Percentiles rank a stretch among this genome's conserved stretches.
Evolutionary conservation across 2,329 filamentous ascomycete genomes (phyloP).

Genomic region (Verticillium alfalfae): DNA sequence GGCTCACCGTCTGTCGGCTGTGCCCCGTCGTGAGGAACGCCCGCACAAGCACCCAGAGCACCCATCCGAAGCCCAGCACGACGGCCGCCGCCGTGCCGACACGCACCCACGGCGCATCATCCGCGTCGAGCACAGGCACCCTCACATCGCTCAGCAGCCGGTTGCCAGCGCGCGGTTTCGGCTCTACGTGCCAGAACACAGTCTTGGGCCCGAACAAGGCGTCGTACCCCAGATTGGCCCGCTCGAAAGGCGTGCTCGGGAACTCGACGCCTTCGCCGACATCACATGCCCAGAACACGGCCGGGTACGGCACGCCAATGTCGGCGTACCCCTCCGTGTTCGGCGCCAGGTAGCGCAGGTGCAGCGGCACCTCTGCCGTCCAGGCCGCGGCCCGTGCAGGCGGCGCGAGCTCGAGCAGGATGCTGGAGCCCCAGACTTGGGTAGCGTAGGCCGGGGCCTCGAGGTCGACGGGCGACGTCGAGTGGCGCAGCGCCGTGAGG

Average conservation of each 20-base stretch:
- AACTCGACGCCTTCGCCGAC: slow-evolving; percentile 63
- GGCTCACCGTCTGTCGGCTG: slow-evolving; percentile 8
- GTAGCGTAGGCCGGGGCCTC: slow-evolving; percentile 84
- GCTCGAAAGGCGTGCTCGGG: slow-evolving; percentile 76
- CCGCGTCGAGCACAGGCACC: slow-evolving; percentile 61
- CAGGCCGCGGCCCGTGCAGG: slow-evolving; percentile 40
- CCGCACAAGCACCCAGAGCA: slow-evolving; percentile 52
- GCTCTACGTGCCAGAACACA: slow-evolving; percentile 74
- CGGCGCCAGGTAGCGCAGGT: slow-evolving; percentile 76
- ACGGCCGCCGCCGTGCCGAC: slow-evolving; percentile 55
- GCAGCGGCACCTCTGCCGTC: slow-evolving; percentile 71
- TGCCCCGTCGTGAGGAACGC: slow-evolving; percentile 28
- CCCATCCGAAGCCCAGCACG: slow-evolving; percentile 62
- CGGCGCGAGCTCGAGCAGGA: slow-evolving; percentile 67
- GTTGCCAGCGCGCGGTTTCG: slow-evolving; percentile 29
- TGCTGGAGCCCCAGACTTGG: slow-evolving; percentile 69
- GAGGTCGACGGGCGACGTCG: slow-evolving; percentile 76
- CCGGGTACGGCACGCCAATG: slow-evolving; percentile 69
- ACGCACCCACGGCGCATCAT: slow-evolving; percentile 40
- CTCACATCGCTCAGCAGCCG: slow-evolving; percentile 48
- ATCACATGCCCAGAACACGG: slow-evolving; percentile 85
- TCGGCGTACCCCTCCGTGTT: slow-evolving; percentile 45
- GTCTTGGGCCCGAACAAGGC: slow-evolving; percentile 70
- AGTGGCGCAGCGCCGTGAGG: slow-evolving; percentile 60
- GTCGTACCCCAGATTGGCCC: slow-evolving; percentile 80